Conservation (phyloP, 2,329 filamentous ascomycete genomes). For the Corynespora cassiicola region DNA sequence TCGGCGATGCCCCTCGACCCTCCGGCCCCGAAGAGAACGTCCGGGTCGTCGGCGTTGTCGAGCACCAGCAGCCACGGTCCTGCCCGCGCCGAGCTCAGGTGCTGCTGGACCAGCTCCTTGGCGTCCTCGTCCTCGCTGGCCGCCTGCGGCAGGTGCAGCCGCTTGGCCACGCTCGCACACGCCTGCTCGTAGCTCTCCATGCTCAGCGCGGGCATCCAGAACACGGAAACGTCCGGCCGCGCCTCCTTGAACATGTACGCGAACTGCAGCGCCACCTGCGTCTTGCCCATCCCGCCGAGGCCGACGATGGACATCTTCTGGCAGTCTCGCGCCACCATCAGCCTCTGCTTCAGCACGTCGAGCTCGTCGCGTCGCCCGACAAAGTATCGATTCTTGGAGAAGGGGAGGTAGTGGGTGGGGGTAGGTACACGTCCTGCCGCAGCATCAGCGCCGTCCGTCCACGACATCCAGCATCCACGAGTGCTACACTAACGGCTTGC, state of each 20-base stretch:
- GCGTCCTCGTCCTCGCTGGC: constrained; percentile 15
- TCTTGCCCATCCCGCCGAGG: constrained; percentile 41
- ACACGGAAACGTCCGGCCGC: constrained; percentile 20
- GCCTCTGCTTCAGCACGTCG: constrained; percentile 24
- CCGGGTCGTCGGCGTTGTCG: constrained; percentile 13
- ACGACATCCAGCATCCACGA: constrained; percentile 3
- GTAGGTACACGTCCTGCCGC: constrained; percentile 1
- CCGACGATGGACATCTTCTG: constrained; percentile 33
- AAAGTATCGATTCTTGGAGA: constrained; percentile 32
- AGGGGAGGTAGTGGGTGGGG: constrained; percentile 23
- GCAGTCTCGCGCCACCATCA: constrained; percentile 26
- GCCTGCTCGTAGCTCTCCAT: constrained; percentile 28
- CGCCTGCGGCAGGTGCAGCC: constrained; percentile 15
- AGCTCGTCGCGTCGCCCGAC: constrained; percentile 31
- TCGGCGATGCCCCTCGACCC: constrained; percentile 13
- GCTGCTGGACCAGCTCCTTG: constrained; percentile 25
- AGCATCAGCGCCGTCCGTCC: constrained; percentile 1
- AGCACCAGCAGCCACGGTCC: constrained; percentile 17
- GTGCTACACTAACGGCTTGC: constrained; percentile 6
- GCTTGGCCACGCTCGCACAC: constrained; percentile 13
- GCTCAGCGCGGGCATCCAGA: constrained; percentile 27
- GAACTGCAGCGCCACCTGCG: constrained; percentile 38
- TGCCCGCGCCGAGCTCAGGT: constrained; percentile 20
- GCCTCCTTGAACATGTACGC: constrained; percentile 27
- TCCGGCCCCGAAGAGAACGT: constrained; percentile 12